Base-by-base conservation (phyloP, 2,329 filamentous ascomycete species). In the Venturia pyrina region DNA sequence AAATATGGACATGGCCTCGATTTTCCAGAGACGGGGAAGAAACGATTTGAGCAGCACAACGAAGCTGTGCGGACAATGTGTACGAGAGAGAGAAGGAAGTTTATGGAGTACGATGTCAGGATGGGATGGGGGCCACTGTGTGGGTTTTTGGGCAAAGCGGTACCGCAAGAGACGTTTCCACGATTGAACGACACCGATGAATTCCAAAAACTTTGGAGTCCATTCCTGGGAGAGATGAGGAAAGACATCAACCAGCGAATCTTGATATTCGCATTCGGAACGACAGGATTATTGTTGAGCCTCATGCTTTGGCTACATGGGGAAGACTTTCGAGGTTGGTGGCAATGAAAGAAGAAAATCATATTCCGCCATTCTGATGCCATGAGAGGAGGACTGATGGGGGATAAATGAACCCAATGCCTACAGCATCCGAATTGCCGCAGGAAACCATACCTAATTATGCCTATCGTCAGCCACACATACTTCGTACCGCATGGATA, bases 91-190 rank as follows among this genome's bases (percentile, higher is more conserved):
- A 24, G 28, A 19, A 44, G 48, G 34, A n/a, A 41, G 8, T 67
- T 67, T 6, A 50, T 69, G 28, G 66, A 69, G 61, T 69, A 64
- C 59, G 61, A 63, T 24, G 44, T 67, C 32, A 59, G 64, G 48
- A 66, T 68, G 43, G 68, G 65, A 37, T 69, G 67, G 68, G 64
- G 48, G 40, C 69, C 68, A 10, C 64, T 70, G 34, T 69, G 67
- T 53, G 43, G 66, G n/a, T 69, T 69, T 32, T 37, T 70, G 10
- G 66, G 56, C 32, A 65, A 66, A 56, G 62, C 66, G 1, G 64
- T 69, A 15, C 64, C 67, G 10, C 65, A 69, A 24, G 64, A 46
- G 32, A 57, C 65, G 7, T 69, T 68, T 63, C 67, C 67, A n/a
- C 67, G 60, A 10, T 63, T 65, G 7, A 70, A 69, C 62, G 56